Evolutionary conservation across 139 green algal species (phyloP), one percentile per base, ranked within the genome.

Genomic region (Trebouxia sp.): DNA sequence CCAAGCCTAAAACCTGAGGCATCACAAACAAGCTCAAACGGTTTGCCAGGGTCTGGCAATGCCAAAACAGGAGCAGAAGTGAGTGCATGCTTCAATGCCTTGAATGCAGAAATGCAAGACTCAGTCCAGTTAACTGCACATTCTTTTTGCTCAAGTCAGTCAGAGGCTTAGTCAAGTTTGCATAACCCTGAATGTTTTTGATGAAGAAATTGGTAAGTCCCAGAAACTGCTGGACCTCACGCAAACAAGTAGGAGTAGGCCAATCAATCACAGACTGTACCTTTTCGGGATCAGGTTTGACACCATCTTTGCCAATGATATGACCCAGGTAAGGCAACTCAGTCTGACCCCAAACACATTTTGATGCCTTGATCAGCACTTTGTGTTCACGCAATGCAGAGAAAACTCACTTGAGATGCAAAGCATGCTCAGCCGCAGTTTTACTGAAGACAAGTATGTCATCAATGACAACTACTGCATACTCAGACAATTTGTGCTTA

Each of bases 391-490:
- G 62, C 35, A 72, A 35, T 22, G n/a, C 35, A 28, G 35, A 45
- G 0, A 41, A 41, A 0, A 72, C 62, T 30, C n/a, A 45, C 35
- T 45, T 15, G 28, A 72, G 7, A 22, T 72, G 62, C 32, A 11
- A n/a, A 1, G 42, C 28, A 3, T 72, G 62, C 6, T 72, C 62
- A 28, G 42, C 62, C 42, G 62, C 62, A 41, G 62, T 28, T 41
- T 72, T 72, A 35, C 62, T 72, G 20, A 72, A 72, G 62, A 72
- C 14, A 1, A 72, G 62, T 14, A 72, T 72, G 30, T 95, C 90
- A 83, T 95, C 90, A 22, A 94, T 50, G 69, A 93, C 94, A 5
- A 91, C 75, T 0, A 91, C 51, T 15, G 88, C 67, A 66, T 86
- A 93, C 1, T 87, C 76, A 35, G 84, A 43, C 17, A 89, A 41